These are phyloP conservation scores for Graphiopsis chlorocephala DNA, from an alignment of 2,329 filamentous ascomycete genomes.

Conservation along the genomic window DNA sequence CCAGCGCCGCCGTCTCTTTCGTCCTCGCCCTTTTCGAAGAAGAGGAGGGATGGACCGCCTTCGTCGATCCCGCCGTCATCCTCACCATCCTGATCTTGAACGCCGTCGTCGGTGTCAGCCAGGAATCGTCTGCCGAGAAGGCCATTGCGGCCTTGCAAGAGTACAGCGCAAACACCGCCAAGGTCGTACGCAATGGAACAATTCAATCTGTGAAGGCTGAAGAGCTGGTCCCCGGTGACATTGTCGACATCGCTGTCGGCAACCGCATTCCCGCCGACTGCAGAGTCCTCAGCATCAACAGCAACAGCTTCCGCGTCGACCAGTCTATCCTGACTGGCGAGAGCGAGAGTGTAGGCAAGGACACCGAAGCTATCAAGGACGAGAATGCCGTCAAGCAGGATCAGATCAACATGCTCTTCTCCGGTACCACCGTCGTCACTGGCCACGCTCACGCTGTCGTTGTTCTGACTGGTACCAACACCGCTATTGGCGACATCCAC, in stretches of 20 bases:
- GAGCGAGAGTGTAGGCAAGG: conserved; percentile 94
- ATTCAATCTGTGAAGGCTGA: conserved; percentile 88
- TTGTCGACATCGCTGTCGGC: conserved; percentile 83
- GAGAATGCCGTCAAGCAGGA: conserved; percentile 91
- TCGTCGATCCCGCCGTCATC: conserved; percentile 94
- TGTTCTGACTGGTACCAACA: conserved; percentile 81
- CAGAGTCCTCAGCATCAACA: conserved; percentile 82
- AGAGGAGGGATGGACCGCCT: conserved; percentile 90
- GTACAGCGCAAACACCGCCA: conserved; percentile 98
- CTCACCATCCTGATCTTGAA: conserved; percentile 96
- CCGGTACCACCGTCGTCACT: conserved; percentile 93
- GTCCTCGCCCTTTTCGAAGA: conserved; percentile 90
- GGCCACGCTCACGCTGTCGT: conserved; percentile 90
- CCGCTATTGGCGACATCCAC: conserved; percentile 97
- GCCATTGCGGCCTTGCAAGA: conserved; percentile 97
- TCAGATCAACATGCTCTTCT: conserved; percentile 97
- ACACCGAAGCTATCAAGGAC: conserved; percentile 67
- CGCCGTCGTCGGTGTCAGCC: conserved; percentile 93
- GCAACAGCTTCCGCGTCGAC: conserved; percentile 95
- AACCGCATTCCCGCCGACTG: conserved; percentile 95
- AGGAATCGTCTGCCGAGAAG: conserved; percentile 98
- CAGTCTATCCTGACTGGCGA: conserved; percentile 97
- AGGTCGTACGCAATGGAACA: conserved; percentile 81
- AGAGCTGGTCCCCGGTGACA: conserved; percentile 90
- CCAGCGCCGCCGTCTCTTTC: conserved; percentile 90